Percentiles rank a stretch among this genome's conserved stretches.
Conservation (phyloP, 306 rosid genomes). For the Vigna radiata region DNA sequence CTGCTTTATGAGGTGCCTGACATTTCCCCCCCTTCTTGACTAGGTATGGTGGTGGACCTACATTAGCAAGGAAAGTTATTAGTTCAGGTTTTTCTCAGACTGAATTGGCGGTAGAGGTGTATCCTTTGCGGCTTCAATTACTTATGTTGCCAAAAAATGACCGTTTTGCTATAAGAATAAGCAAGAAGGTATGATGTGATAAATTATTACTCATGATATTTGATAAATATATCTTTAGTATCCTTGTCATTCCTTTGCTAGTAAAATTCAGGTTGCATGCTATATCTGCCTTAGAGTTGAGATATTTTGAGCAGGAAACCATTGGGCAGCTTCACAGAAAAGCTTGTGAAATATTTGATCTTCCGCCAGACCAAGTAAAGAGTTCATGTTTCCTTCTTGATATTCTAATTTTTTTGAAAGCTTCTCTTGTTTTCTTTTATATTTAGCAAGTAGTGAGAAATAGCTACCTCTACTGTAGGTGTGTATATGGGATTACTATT, state of each 20-base stretch:
- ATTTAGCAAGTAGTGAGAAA: slow-evolving; percentile 28
- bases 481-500: slow-evolving; percentile 95
- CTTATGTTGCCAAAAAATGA: slow-evolving; percentile 82
- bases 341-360: slow-evolving; percentile 93
- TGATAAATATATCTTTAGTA: slow-evolving; percentile 40
- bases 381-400: slow-evolving; percentile 40
- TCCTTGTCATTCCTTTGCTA: slow-evolving; percentile 36
- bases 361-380: slow-evolving; percentile 82
- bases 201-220: slow-evolving; percentile 34
- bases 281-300: slow-evolving; percentile 47
- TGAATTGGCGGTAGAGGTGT: slow-evolving; percentile 93
- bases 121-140: slow-evolving; percentile 92
- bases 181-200: slow-evolving; percentile 84
- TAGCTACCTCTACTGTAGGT: slow-evolving; percentile 59
- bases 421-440: slow-evolving; percentile 21
- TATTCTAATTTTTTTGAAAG: slow-evolving; percentile 13
- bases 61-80: slow-evolving; percentile 81
- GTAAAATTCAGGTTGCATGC: slow-evolving; percentile 32
- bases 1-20: slow-evolving; percentile 26
- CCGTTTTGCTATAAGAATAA: slow-evolving; percentile 76
- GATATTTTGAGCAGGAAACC: slow-evolving; percentile 80
- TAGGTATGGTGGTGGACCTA: slow-evolving; percentile 99
- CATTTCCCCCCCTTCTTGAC: slow-evolving; percentile 12
- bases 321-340: slow-evolving; percentile 87
- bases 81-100: slow-evolving; percentile 88